These are phyloP conservation scores for Schwanniomyces occidentalis DNA, from an alignment of 805 yeast species.

Conservation along the genomic window DNA sequence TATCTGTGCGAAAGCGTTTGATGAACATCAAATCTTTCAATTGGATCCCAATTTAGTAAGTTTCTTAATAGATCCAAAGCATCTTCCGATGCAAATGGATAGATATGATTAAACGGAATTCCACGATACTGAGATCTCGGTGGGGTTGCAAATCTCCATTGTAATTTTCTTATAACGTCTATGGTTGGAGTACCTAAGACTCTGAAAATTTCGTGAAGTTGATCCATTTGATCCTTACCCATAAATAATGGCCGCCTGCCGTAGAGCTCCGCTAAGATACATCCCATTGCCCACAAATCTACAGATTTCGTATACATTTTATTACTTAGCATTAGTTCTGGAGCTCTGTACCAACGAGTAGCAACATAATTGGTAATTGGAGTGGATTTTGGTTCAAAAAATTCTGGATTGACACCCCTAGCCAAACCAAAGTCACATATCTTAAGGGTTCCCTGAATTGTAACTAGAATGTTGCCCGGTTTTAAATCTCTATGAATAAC, in stretches of 20 bases:
- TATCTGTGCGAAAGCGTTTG: conserved; percentile 60
- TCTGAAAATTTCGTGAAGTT: conserved; percentile 64
- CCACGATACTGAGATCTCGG: conserved; percentile 44
- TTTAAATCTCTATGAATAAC: conserved; percentile 91
- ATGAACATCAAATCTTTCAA: conserved; percentile 52
- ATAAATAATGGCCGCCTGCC: conserved; percentile 78
- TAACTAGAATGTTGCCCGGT: conserved; percentile 85
- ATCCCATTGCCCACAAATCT: conserved; percentile 94
- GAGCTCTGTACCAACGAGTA: conserved; percentile 95
- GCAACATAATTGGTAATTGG: conserved; percentile 85
- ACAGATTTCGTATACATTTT: conserved; percentile 62
- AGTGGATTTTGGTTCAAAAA: conserved; percentile 30
- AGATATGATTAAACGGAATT: conserved; percentile 34
- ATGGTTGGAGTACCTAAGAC: conserved; percentile 71
- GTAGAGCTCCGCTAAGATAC: conserved; percentile 82
- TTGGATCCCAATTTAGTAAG: conserved; percentile 67
- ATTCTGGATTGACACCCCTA: conserved; percentile 56
- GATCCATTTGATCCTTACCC: conserved; percentile 73
- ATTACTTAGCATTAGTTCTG: conserved; percentile 73
- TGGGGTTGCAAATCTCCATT: conserved; percentile 25
- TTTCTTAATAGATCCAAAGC: conserved; percentile 55
- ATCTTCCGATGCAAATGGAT: conserved; percentile 58
- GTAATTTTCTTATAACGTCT: conserved; percentile 33
- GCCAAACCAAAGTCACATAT: conserved; percentile 95
- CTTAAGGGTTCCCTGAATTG: conserved; percentile 71